phyloP scores from a whole-genome alignment of 2,329 filamentous ascomycete genomes.

The Alternaria sp. region DNA sequence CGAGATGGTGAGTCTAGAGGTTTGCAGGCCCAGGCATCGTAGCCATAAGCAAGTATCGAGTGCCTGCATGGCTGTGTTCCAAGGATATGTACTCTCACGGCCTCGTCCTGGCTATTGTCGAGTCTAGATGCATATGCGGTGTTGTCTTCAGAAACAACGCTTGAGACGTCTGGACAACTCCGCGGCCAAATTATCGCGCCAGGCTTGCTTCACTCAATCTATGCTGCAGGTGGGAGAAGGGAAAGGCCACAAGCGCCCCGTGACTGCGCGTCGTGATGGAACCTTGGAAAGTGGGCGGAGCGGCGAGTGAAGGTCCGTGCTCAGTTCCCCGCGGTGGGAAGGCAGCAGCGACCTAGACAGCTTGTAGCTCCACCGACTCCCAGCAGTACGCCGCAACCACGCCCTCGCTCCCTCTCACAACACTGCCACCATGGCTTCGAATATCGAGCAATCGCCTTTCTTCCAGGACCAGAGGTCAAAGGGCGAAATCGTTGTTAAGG shows the following conservation, averaged over 20 bases:
- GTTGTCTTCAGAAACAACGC: not conserved
- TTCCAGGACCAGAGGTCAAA: slow-evolving; percentile 39
- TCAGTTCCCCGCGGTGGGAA: slow-evolving; percentile 23
- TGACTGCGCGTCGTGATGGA: slow-evolving; percentile 1
- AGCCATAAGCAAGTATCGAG: not conserved
- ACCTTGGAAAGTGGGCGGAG: not conserved
- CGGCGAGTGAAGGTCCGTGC: slow-evolving; percentile 1
- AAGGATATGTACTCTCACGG: not conserved
- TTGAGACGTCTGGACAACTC: not conserved
- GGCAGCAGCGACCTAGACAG: slow-evolving; percentile 21
- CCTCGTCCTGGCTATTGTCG: not conserved
- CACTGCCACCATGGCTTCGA: slow-evolving; percentile 37
- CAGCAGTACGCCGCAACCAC: slow-evolving; percentile 19
- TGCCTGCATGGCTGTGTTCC: not conserved
- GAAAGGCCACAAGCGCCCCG: not conserved
- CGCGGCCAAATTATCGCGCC: not conserved
- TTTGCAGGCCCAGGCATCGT: not conserved
- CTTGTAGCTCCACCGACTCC: slow-evolving; percentile 16
- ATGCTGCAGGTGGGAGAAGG: not conserved
- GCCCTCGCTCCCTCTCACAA: not conserved
- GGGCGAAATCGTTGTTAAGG: slow-evolving; percentile 41
- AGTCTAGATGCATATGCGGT: not conserved
- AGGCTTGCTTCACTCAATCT: not conserved
- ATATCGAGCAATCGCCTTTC: slow-evolving; percentile 44
- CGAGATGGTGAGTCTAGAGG: not conserved